Evolutionary conservation across 768 basidiomycete species (phyloP).

Genomic region (Cantharellus anzutake): DNA sequence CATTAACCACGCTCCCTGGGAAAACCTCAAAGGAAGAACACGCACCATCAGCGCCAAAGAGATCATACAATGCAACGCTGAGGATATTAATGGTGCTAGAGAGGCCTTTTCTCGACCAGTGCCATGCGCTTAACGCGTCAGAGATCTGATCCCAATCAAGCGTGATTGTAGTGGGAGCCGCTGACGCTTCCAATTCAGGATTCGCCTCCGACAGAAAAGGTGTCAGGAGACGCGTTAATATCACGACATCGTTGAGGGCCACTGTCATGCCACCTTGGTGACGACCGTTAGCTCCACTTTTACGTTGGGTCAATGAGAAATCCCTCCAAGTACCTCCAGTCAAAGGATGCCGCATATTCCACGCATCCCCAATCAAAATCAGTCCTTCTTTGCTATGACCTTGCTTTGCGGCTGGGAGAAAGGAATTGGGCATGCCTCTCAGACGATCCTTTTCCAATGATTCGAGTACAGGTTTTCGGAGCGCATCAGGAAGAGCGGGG

Average conservation of each 20-base stretch:
- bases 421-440: slow-evolving; percentile 89
- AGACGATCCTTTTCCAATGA: slow-evolving; percentile 69
- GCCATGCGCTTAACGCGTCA: slow-evolving; percentile 46
- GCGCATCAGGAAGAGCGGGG: slow-evolving; percentile 58
- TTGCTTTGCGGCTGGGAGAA: slow-evolving; percentile 66
- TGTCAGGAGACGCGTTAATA: slow-evolving; percentile 26
- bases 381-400: slow-evolving; percentile 41
- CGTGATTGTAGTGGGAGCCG: background rate
- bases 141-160: slow-evolving; percentile 20
- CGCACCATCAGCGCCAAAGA: slow-evolving; percentile 87
- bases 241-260: slow-evolving; percentile 68
- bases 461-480: slow-evolving; percentile 42
- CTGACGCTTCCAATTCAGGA: background rate
- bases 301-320: background rate
- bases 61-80: slow-evolving; percentile 79
- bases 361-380: slow-evolving; percentile 82
- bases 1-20: background rate
- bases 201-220: background rate
- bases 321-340: slow-evolving; percentile 36
- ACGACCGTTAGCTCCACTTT: background rate
- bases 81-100: slow-evolving; percentile 81
- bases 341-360: slow-evolving; percentile 98
- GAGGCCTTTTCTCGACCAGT: slow-evolving; percentile 71
- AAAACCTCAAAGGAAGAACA: slow-evolving; percentile 6
- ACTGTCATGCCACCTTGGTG: slow-evolving; percentile 86